Percentiles rank a stretch among this genome's conserved stretches.
Conservation (phyloP, 2,329 filamentous ascomycete species). For the Ceratocystis ficicola region DNA sequence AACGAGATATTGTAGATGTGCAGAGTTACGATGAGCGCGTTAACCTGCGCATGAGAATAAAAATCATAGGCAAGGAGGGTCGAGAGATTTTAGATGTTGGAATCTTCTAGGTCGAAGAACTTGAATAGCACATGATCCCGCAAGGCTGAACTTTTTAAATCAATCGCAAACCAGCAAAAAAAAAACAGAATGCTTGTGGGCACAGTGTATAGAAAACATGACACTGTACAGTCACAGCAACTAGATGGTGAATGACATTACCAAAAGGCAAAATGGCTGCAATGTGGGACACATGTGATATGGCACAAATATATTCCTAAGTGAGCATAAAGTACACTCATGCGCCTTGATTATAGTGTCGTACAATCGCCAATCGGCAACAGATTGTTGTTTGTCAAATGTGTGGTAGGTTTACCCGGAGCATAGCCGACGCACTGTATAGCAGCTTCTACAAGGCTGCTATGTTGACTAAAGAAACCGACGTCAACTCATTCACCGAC, state of each 20-base stretch:
- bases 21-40: too few relatives aligned
- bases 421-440: constrained; percentile 12
- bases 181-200: background rate
- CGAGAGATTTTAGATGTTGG: background rate
- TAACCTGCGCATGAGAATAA: too few relatives aligned
- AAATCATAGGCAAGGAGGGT: background rate
- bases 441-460: constrained; percentile 15
- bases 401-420: background rate
- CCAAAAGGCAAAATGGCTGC: too few relatives aligned
- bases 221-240: background rate
- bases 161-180: background rate
- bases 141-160: background rate
- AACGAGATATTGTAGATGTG: too few relatives aligned
- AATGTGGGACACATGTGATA: background rate
- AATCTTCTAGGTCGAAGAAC: background rate
- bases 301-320: background rate
- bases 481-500: background rate
- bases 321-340: background rate
- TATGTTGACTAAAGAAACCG: background rate
- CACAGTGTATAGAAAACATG: accelerated
- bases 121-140: background rate
- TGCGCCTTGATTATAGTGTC: background rate
- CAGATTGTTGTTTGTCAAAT: background rate
- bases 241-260: too few relatives aligned
- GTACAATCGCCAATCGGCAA: background rate